A percentile compares a stretch with the other conserved stretches of the same genome.
Evolutionary conservation across 768 basidiomycete species (phyloP).

Genomic region (Rhizopogon vesiculosus): DNA sequence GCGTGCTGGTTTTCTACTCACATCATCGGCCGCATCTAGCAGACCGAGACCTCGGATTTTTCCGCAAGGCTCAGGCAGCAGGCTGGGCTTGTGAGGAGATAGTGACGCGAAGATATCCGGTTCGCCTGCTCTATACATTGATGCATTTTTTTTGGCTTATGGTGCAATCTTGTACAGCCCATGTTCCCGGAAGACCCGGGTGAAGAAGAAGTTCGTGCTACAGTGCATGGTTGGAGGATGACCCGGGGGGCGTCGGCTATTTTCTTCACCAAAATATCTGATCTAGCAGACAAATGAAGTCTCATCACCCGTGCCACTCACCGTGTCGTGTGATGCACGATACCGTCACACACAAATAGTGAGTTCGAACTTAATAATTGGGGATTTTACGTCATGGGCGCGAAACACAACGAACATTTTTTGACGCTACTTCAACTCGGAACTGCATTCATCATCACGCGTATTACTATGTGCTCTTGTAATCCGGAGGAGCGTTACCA

Average conservation of each 20-base stretch:
- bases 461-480: background rate
- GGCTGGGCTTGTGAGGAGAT: conserved; percentile 78
- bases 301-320: background rate
- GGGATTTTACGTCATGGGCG: background rate
- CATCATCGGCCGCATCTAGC: conserved; percentile 87
- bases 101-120: conserved; percentile 57
- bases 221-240: conserved; percentile 82
- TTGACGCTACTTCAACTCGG: background rate
- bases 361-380: background rate
- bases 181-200: conserved; percentile 92
- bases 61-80: conserved; percentile 49
- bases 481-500: background rate
- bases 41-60: conserved; percentile 79
- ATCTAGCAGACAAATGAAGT: background rate
- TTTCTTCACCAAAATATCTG: background rate
- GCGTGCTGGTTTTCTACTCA: conserved; percentile 80
- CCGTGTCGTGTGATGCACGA: background rate
- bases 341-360: background rate
- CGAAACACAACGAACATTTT: background rate
- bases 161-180: conserved; percentile 38
- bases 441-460: background rate
- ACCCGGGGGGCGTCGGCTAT: conserved; percentile 15
- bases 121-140: conserved; percentile 26
- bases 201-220: conserved; percentile 68
- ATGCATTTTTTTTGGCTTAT: background rate